phyloP scores from a whole-genome alignment of 768 basidiomycete genomes.

The Auriscalpium vulgare region DNA sequence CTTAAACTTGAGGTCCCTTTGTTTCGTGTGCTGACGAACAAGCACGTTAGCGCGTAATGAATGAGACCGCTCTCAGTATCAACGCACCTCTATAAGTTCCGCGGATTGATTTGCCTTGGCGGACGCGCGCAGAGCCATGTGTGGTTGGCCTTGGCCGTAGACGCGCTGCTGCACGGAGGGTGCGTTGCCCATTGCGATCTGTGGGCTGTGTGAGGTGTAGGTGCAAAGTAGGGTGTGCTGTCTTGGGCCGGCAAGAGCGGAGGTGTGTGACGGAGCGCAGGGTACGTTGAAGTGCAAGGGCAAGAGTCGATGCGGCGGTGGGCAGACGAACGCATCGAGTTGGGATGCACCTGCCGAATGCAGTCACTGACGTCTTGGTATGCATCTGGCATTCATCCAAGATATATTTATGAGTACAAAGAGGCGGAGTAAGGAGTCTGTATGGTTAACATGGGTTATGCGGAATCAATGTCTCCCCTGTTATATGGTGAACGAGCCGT shows the following conservation, averaged over 20 bases:
- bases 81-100: slow-evolving; percentile 5
- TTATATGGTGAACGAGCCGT: no score
- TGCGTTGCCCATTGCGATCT: slow-evolving; percentile 6
- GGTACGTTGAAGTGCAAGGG: background rate
- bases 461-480: no score
- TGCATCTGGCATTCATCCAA: background rate
- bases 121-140: background rate
- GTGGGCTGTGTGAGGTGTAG: background rate
- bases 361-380: no score
- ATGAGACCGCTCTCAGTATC: no score
- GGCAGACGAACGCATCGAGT: background rate
- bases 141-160: background rate
- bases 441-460: background rate
- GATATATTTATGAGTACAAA: background rate
- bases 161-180: slow-evolving; percentile 9
- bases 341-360: no score
- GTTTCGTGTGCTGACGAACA: no score
- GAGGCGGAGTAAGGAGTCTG: background rate
- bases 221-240: background rate
- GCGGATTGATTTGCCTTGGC: slow-evolving; percentile 3
- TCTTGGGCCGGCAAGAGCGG: slow-evolving; percentile 10
- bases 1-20: no score
- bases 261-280: background rate
- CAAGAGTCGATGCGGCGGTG: background rate
- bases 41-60: no score